Conservation (phyloP, 2,329 filamentous ascomycete genomes). For the Hyphodiscus sp. region DNA sequence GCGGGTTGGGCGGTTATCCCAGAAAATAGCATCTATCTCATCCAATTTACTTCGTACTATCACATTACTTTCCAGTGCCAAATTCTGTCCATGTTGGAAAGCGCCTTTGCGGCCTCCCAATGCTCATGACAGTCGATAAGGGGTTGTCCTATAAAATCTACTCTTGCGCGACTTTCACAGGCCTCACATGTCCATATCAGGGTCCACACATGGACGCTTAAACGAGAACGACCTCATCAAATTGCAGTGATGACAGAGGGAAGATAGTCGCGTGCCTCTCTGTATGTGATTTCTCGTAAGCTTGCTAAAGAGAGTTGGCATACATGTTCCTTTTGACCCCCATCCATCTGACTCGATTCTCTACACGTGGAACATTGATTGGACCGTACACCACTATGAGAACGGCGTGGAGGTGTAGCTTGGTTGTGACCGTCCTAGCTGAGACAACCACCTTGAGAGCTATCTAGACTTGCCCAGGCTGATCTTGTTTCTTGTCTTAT, state of each 20-base stretch:
- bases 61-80: too few species aligned
- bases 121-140: too few species aligned
- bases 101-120: too few species aligned
- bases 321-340: not conserved
- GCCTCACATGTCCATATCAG: not conserved
- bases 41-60: too few species aligned
- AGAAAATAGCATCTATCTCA: too few species aligned
- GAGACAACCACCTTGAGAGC: conserved; percentile 9
- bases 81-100: too few species aligned
- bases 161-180: not conserved
- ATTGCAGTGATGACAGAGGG: not conserved
- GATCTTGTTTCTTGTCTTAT: not conserved
- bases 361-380: conserved; percentile 14
- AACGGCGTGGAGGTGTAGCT: not conserved
- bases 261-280: not conserved
- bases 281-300: not conserved
- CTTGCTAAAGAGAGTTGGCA: not conserved
- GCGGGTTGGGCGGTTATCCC: too few species aligned
- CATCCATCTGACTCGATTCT: not conserved
- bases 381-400: conserved; percentile 2
- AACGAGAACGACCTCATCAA: not conserved
- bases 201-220: not conserved
- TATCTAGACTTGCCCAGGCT: not conserved
- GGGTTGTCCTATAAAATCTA: too few species aligned
- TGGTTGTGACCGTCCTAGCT: not conserved